Evolutionary conservation across 352 stramenopile species (phyloP).

Genomic region (Pelagophyceae sp.): DNA sequence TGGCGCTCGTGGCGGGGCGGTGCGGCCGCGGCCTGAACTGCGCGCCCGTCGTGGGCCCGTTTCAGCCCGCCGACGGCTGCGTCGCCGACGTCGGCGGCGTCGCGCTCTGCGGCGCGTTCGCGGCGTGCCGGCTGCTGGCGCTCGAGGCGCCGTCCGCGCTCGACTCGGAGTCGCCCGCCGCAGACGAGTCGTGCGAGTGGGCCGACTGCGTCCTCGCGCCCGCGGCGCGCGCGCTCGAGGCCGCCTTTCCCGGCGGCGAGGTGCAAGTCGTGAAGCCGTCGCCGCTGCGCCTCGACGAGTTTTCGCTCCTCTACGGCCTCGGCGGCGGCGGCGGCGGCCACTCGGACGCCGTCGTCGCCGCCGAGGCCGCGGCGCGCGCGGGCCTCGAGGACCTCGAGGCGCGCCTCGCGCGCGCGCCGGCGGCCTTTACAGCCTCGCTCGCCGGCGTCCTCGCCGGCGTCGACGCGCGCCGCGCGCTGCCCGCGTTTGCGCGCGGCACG

Average conservation of each 20-base stretch:
- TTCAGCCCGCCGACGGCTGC: neutral
- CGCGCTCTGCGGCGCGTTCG: neutral
- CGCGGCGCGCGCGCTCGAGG: neutral
- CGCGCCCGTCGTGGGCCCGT: neutral
- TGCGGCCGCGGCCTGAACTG: neutral
- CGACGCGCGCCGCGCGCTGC: neutral
- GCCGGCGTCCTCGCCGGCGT: neutral
- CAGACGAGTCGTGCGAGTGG: constrained; percentile 18
- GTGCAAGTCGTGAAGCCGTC: neutral
- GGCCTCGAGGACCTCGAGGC: neutral
- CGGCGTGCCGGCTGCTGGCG: neutral
- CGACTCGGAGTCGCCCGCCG: neutral
- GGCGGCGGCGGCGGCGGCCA: no score
- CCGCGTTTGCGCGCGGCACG: neutral
- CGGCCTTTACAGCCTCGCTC: neutral
- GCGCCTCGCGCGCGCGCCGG: neutral
- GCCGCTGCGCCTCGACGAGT: constrained; percentile 7
- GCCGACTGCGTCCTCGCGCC: neutral
- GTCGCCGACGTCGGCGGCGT: neutral
- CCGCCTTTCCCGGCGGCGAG: neutral
- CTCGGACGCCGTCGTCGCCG: no score
- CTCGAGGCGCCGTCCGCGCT: neutral
- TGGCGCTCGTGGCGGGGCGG: neutral
- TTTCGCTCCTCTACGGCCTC: neutral
- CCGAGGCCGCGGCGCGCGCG: no score